Percentiles rank a stretch among this genome's conserved stretches.
Conservation (phyloP, 345 rosid genomes). For the Iberis pinnata region DNA sequence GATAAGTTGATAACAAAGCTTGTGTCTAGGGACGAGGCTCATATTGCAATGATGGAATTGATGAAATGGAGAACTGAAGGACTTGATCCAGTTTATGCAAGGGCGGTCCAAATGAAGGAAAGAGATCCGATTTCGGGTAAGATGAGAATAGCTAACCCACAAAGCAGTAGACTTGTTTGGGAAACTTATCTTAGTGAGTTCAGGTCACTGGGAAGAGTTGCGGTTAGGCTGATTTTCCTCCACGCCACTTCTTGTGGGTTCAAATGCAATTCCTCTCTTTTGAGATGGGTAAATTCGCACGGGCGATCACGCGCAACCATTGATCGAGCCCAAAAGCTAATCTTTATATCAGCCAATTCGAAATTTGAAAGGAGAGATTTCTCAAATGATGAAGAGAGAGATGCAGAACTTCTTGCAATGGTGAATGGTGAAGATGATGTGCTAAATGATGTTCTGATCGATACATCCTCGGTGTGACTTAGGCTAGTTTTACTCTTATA, state of each 20-base stretch:
- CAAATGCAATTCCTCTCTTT: constrained; percentile 77
- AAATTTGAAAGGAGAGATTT: constrained; percentile 78
- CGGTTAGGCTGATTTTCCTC: constrained; percentile 93
- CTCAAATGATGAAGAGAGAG: constrained; percentile 74
- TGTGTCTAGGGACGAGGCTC: constrained; percentile 94
- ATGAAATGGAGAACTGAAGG: constrained; percentile 99
- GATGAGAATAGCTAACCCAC: constrained; percentile 80
- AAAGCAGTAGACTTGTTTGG: constrained; percentile 98
- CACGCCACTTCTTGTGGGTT: constrained; percentile 86
- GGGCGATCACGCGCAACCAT: constrained; percentile 56
- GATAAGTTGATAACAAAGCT: constrained; percentile 91
- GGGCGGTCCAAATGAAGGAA: constrained; percentile 97
- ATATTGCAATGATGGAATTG: constrained; percentile 90
- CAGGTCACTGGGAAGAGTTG: constrained; percentile 85
- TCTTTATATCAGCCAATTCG: constrained; percentile 83
- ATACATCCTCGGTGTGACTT: constrained; percentile 72
- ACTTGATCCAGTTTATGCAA: constrained; percentile 92
- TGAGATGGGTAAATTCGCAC: constrained; percentile 67
- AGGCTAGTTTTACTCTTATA: constrained; percentile 1
- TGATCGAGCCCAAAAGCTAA: constrained; percentile 73
- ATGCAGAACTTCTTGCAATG: constrained; percentile 69
- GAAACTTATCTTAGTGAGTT: constrained; percentile 95
- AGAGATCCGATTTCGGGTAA: constrained; percentile 81
- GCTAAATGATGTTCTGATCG: constrained; percentile 82
- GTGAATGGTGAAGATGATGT: constrained; percentile 72